These are phyloP conservation scores for Ophiostoma himal-ulmi DNA, from an alignment of 2,329 filamentous ascomycete genomes.

Conservation along the genomic window DNA sequence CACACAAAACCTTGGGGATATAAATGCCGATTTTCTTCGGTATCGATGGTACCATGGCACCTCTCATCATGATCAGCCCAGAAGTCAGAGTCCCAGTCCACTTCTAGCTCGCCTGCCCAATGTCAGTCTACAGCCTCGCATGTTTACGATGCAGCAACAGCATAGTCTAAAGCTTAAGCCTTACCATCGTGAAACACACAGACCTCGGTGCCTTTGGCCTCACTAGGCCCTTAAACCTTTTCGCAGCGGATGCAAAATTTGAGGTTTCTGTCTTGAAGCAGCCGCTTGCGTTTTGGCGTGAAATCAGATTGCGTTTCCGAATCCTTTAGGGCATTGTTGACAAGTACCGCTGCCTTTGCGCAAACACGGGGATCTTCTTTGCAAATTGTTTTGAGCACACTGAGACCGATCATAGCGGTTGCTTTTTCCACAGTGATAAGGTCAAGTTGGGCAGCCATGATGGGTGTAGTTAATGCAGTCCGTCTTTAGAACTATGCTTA, in stretches of 20 bases:
- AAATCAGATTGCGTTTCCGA: background rate
- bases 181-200: background rate
- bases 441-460: background rate
- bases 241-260: background rate
- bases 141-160: background rate
- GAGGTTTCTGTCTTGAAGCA: background rate
- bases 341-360: background rate
- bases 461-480: too few relatives aligned
- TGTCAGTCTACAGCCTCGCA: background rate
- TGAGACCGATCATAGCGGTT: background rate
- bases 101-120: background rate
- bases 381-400: background rate
- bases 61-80: background rate
- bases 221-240: background rate
- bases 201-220: background rate
- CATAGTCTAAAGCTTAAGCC: too few relatives aligned
- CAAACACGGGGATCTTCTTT: background rate
- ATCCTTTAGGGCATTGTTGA: background rate
- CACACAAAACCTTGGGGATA: background rate
- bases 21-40: background rate
- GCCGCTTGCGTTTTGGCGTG: background rate
- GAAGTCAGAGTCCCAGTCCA: background rate
- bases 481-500: too few relatives aligned
- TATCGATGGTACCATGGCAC: background rate
- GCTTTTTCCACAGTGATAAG: background rate